phyloP scores from a whole-genome alignment of 345 rosid species.

The Eucalyptus erythrocorys region DNA sequence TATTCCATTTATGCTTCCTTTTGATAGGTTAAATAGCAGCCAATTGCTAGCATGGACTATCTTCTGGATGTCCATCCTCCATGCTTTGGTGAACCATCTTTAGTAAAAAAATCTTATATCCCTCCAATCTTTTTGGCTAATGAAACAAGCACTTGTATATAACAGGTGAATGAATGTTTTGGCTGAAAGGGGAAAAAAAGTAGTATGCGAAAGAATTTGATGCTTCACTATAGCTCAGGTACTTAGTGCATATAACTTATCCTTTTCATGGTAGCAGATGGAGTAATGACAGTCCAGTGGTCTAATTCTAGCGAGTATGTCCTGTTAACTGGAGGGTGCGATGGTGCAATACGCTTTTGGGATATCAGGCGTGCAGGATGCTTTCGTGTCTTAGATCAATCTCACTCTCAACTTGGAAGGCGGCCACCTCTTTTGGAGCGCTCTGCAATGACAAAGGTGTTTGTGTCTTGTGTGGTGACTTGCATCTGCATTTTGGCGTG shows the following conservation, averaged over 20 bases:
- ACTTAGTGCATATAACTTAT: not conserved
- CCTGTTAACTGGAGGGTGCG: conserved; percentile 87
- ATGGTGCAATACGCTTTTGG: conserved; percentile 98
- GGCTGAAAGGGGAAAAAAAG: not conserved
- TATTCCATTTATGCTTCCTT: not conserved
- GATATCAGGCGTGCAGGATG: conserved; percentile 96
- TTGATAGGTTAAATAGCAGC: not conserved
- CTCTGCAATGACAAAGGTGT: conserved; percentile 41
- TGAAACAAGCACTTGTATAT: not conserved
- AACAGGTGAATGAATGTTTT: not conserved
- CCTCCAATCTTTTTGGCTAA: not conserved
- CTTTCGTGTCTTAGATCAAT: conserved; percentile 77
- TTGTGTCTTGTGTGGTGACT: not conserved
- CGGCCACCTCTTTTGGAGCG: conserved; percentile 56
- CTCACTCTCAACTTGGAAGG: conserved; percentile 73
- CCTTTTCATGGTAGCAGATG: conserved; percentile 44
- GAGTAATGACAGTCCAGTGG: conserved; percentile 94
- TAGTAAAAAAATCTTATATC: not conserved
- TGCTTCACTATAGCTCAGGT: not conserved
- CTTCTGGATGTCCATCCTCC: not conserved
- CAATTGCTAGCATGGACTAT: not conserved
- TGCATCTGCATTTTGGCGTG: not conserved
- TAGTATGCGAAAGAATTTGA: not conserved
- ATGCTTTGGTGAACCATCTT: not conserved
- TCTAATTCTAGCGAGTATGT: conserved; percentile 92